Evolutionary conservation across 495 filamentous ascomycete species (phyloP).

Genomic region (Hapsidospora chrysogenum): DNA sequence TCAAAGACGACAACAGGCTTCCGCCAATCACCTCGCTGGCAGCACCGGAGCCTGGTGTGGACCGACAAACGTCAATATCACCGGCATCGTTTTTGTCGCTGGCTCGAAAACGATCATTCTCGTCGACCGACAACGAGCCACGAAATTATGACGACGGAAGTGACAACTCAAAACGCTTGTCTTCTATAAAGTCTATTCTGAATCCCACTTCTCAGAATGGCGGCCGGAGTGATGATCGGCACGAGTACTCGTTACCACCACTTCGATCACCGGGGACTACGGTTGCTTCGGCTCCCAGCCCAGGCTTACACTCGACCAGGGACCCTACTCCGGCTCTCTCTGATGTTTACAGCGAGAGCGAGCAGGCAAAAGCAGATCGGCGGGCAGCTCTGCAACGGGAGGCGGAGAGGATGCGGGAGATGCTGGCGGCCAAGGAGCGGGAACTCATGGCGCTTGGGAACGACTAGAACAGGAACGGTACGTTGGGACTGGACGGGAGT

Average conservation of each 20-base stretch:
- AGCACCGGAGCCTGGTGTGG: conserved; percentile 11
- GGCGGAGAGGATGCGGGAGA: conserved; percentile 58
- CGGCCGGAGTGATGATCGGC: conserved; percentile 7
- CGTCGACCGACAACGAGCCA: conserved; percentile 31
- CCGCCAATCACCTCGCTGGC: conserved; percentile 30
- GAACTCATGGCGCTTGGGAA: conserved; percentile 53
- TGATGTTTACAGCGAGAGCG: conserved; percentile 32
- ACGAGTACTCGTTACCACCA: conserved; percentile 12
- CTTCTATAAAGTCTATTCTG: conserved; percentile 67
- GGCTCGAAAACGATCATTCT: conserved; percentile 50
- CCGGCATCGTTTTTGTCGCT: conserved; percentile 34
- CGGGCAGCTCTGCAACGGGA: conserved; percentile 54
- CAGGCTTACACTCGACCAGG: conserved; percentile 14
- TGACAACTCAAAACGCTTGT: conserved; percentile 40
- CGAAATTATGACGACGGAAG: conserved; percentile 9
- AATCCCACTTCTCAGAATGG: conserved; percentile 36
- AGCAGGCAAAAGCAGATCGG: conserved; percentile 41
- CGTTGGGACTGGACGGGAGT: no score
- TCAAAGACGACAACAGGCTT: conserved; percentile 36
- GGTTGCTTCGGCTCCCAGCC: conserved; percentile 16
- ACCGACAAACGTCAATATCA: conserved; percentile 32
- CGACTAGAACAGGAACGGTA: no score
- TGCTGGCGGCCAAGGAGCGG: conserved; percentile 58
- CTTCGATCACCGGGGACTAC: conserved; percentile 18
- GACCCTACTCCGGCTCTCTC: conserved; percentile 12